phyloP scores from a whole-genome alignment of 2,329 filamentous ascomycete species.

The Hypoxylon sp. region DNA sequence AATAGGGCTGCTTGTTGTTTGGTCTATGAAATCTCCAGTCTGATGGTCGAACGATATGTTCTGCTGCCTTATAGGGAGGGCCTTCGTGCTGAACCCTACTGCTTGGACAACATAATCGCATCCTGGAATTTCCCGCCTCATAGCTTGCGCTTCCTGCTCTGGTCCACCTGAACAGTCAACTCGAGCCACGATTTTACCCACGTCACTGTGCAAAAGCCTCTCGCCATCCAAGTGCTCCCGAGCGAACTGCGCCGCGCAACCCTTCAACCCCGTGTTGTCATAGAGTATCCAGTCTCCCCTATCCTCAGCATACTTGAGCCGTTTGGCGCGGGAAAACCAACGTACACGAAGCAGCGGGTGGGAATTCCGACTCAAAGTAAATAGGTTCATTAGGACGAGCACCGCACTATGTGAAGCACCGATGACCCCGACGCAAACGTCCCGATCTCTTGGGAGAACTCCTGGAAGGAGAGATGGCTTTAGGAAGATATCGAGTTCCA shows the following conservation, averaged over 20 bases:
- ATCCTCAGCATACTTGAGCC: constrained; percentile 72
- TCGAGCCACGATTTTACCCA: constrained; percentile 63
- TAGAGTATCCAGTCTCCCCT: constrained; percentile 75
- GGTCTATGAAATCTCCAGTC: constrained; percentile 64
- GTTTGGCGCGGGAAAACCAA: constrained; percentile 73
- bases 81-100: constrained; percentile 69
- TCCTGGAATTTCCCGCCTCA: constrained; percentile 61
- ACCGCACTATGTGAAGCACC: constrained; percentile 76
- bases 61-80: constrained; percentile 62
- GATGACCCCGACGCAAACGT: constrained; percentile 68
- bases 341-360: constrained; percentile 69
- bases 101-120: constrained; percentile 71
- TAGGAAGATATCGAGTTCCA: constrained; percentile 70
- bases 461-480: constrained; percentile 65
- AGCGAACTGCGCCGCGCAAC: constrained; percentile 72
- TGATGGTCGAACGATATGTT: constrained; percentile 53
- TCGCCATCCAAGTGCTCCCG: constrained; percentile 70
- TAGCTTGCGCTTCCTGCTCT: constrained; percentile 60
- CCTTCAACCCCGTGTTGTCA: constrained; percentile 77
- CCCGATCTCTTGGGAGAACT: constrained; percentile 56
- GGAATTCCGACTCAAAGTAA: constrained; percentile 65
- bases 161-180: constrained; percentile 60
- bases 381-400: constrained; percentile 73
- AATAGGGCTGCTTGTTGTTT: constrained; percentile 55
- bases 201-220: constrained; percentile 61